phyloP scores from a whole-genome alignment of 495 filamentous ascomycete genomes.

The Talaromyces trachyspermus region DNA sequence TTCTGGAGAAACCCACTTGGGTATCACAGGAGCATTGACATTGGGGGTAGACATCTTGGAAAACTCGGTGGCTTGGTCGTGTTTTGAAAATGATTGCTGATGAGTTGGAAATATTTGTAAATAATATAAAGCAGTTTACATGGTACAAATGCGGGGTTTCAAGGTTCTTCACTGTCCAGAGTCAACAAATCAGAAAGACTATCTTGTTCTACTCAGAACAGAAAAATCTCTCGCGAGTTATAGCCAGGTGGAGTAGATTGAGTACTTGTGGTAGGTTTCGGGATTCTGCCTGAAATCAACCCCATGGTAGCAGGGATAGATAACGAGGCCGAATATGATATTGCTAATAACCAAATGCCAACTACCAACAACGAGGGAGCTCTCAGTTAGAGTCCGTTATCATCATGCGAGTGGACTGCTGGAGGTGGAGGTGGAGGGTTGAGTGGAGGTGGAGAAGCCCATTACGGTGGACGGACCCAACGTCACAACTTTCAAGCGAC shows the following conservation, averaged over 20 bases:
- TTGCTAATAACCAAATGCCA: background rate
- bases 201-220: background rate
- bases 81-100: background rate
- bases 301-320: no score
- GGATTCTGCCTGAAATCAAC: no score
- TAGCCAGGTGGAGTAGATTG: no score
- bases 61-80: background rate
- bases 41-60: background rate
- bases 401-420: background rate
- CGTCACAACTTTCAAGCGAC: background rate
- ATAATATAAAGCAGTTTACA: background rate
- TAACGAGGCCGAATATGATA: no score
- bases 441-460: background rate
- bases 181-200: background rate
- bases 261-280: no score
- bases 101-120: no score
- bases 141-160: background rate
- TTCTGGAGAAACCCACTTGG: background rate
- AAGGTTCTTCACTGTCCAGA: background rate
- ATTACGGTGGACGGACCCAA: background rate
- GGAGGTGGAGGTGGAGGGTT: background rate
- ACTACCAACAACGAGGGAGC: background rate
- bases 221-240: no score
- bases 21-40: background rate
- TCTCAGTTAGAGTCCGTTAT: background rate